These are phyloP conservation scores for Cairneyella variabilis DNA, from an alignment of 495 filamentous ascomycete species.

Conservation along the genomic window DNA sequence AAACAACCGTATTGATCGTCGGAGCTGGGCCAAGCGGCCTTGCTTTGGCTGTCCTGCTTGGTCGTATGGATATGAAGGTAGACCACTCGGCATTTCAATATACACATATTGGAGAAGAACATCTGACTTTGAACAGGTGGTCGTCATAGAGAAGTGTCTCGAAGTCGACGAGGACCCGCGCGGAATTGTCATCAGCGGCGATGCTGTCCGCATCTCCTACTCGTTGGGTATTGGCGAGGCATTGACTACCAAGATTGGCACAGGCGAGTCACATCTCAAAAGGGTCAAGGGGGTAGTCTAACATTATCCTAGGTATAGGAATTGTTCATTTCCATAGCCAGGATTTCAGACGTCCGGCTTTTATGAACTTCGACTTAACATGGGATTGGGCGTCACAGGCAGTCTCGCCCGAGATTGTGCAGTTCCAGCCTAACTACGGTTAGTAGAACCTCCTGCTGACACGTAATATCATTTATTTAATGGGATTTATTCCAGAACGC, in stretches of 20 bases:
- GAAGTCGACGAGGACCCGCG: constrained; percentile 46
- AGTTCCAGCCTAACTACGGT: constrained; percentile 27
- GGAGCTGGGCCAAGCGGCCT: constrained; percentile 37
- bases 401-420: constrained; percentile 23
- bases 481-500: no score
- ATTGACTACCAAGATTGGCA: constrained; percentile 35
- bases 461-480: no score
- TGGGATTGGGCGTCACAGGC: constrained; percentile 17
- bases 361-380: neutral
- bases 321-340: constrained; percentile 6
- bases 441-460: no score
- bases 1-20: constrained; percentile 34
- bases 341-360: neutral
- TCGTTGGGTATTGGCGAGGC: constrained; percentile 39
- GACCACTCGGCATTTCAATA: no score
- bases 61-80: constrained; percentile 30
- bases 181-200: constrained; percentile 48
- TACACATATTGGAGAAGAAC: no score
- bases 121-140: no score
- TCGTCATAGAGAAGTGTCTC: constrained; percentile 16
- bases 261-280: no score
- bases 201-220: constrained; percentile 44
- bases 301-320: neutral
- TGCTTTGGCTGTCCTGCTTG: constrained; percentile 30
- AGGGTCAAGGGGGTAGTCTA: neutral